Base-by-base conservation (phyloP, 2,329 filamentous ascomycete genomes). In the Trichophyton rubrum region DNA sequence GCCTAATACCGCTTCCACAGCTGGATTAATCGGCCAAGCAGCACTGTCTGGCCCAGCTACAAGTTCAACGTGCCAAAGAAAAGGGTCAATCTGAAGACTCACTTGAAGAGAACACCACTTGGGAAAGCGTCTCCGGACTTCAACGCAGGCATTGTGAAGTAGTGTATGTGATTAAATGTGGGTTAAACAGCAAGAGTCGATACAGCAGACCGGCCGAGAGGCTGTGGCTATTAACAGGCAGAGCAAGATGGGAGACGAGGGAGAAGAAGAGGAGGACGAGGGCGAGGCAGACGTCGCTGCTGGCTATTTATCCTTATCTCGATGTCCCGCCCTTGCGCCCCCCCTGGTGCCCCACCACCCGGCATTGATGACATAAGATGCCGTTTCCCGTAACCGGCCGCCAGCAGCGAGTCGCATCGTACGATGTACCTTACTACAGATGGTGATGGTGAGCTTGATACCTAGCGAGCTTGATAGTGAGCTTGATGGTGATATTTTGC, bases 91-190 rank as follows among this genome's bases (percentile, higher is more conserved):
- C 13, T n/a, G n/a, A 43, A 15, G 22, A 57, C 81, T 69, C 76
- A 86, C 84, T 80, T 80, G 81, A 96, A 96, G 74, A 80, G 80
- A 64, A 95, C 86, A 68, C 82, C 87, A 67, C 85, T 78, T 67
- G 91, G 91, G 81, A 97, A 92, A 73, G 79, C 79, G 74, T 95
- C 89, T 71, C 91, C 91, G 72, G 82, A 82, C 74, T 91, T 85
- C 75, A 93, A 82, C 74, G 81, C 81, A 77, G 86, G 73, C 82
- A 85, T 85, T 70, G 66, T 30, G 68, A 61, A 30, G 3, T 35
- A 33, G 30, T 57, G 7, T 41, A 57, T 9, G 27, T 40, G 33
- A 7, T 57, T 20, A 40, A 20, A 40, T 8, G 63, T 62, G 60
- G 30, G 33, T 17, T 43, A 6, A 17, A 2, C 40, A 43, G n/a